Base-by-base conservation (phyloP, 2,329 filamentous ascomycete species). In the Microdochium nivale region DNA sequence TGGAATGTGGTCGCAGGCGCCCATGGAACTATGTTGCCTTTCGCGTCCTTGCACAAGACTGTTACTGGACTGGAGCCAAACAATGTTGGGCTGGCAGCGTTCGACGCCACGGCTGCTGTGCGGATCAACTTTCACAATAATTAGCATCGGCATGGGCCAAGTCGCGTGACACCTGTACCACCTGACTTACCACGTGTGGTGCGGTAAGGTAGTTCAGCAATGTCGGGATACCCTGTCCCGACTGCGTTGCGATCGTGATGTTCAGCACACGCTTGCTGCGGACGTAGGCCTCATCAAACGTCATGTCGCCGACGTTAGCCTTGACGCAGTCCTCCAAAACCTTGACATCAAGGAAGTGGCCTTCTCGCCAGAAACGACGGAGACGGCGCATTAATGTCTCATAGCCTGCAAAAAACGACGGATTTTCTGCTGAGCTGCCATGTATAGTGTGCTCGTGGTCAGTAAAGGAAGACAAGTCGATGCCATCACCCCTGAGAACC, bases 151-250 rank as follows among this genome's bases (percentile, higher is more conserved):
- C 8, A 40, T 16, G 16, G 14, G 7, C 14, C 19, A 40, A 5
- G 16, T 30, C 27, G 27, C 5, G 27, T 5, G 11, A 30, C 11
- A 30, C 11, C 5, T 30, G 27, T 30, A 5, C 11, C 27, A 5
- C 11, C 40, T 19, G 24, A 83, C 86, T 58, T 78, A 90, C 87
- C 61, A 96, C 90, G 63, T 96, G 92, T 3, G 92, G 92, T 2
- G 92, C 88, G 1, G 91, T 96, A 49, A 96, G 77, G 64, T 96
- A 94, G 67, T 96, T 97, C 32, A 97, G 78, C 30, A 96, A 71
- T 47, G 87, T 90, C 2, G 91, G 91, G 1, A 92, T 83, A 32
- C 88, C 89, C 14, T 82, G 84, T 55, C 84, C 81, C 5, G 81
- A 83, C 23, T 83, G 83, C 1, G 87, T 88, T 0, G 88, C 87